These are phyloP conservation scores for Bacterosira constricta DNA, from an alignment of 108 stramenopile genomes.

Conservation along the genomic window DNA sequence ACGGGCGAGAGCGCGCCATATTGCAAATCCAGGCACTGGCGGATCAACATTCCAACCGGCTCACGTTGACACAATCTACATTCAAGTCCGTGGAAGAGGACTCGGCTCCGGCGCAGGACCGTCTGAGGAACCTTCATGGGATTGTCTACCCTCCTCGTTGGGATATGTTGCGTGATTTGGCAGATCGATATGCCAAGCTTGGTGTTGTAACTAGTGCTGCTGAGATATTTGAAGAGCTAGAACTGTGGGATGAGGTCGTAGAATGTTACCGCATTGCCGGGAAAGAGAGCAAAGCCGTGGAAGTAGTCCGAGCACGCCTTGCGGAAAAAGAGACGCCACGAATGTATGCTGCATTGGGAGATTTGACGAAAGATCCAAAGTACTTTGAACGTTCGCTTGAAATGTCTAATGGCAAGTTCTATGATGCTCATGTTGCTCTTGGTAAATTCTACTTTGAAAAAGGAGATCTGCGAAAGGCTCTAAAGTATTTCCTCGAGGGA, in stretches of 20 bases:
- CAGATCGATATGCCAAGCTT: conserved; percentile 87
- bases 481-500: conserved; percentile 69
- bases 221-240: conserved; percentile 92
- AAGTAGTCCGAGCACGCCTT: conserved; percentile 87
- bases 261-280: conserved; percentile 93
- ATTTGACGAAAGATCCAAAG: conserved; percentile 80
- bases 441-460: conserved; percentile 76
- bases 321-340: conserved; percentile 78
- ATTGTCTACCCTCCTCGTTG: conserved; percentile 93
- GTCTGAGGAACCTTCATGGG: conserved; percentile 83
- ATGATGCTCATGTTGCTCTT: conserved; percentile 84
- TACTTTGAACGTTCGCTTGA: conserved; percentile 89
- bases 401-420: conserved; percentile 81
- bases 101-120: conserved; percentile 88
- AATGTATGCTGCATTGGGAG: conserved; percentile 92
- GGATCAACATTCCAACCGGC: conserved; percentile 92
- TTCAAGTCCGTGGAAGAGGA: conserved; percentile 82
- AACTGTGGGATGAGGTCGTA: conserved; percentile 98
- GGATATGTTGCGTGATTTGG: conserved; percentile 93
- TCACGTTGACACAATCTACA: conserved; percentile 88
- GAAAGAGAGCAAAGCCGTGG: conserved; percentile 84
- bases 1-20: conserved; percentile 84
- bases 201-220: conserved; percentile 93
- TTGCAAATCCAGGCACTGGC: conserved; percentile 97
- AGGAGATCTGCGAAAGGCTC: conserved; percentile 64